These are phyloP conservation scores for Phaffomyces opuntiae DNA, from an alignment of 805 yeast species.

Conservation along the genomic window DNA sequence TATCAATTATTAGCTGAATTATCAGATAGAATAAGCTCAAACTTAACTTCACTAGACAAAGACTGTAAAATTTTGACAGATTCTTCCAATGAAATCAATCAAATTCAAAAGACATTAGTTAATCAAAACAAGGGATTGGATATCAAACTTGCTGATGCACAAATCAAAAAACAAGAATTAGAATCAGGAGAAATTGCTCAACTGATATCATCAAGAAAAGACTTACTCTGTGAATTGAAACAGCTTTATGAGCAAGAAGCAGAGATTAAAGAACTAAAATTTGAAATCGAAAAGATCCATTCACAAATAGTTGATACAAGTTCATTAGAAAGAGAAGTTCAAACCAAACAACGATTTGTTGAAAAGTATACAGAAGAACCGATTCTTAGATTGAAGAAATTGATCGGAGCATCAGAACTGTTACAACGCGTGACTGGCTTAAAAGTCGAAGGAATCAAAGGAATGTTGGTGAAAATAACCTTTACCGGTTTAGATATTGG, in stretches of 20 bases:
- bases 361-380: conserved; percentile 20
- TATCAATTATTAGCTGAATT: conserved; percentile 20
- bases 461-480: conserved; percentile 2
- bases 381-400: conserved; percentile 7
- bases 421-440: conserved; percentile 13
- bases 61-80: conserved; percentile 6
- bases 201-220: conserved; percentile 6
- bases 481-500: conserved; percentile 7
- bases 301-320: conserved; percentile 12
- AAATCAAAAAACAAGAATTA: conserved; percentile 3
- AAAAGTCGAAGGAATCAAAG: conserved; percentile 8
- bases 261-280: not conserved
- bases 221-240: conserved; percentile 8
- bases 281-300: conserved; percentile 7
- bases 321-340: conserved; percentile 14
- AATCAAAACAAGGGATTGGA: not conserved
- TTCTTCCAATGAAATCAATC: conserved; percentile 2
- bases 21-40: conserved; percentile 12
- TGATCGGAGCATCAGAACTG: conserved; percentile 6
- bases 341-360: conserved; percentile 6
- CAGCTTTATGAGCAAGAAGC: conserved; percentile 3
- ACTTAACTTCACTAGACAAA: conserved; percentile 5
- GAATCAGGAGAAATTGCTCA: conserved; percentile 15
- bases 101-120: conserved; percentile 1
- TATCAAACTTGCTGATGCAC: not conserved